phyloP scores from a whole-genome alignment of 1,284 basidiomycete species.

The Agroathelia rolfsii region DNA sequence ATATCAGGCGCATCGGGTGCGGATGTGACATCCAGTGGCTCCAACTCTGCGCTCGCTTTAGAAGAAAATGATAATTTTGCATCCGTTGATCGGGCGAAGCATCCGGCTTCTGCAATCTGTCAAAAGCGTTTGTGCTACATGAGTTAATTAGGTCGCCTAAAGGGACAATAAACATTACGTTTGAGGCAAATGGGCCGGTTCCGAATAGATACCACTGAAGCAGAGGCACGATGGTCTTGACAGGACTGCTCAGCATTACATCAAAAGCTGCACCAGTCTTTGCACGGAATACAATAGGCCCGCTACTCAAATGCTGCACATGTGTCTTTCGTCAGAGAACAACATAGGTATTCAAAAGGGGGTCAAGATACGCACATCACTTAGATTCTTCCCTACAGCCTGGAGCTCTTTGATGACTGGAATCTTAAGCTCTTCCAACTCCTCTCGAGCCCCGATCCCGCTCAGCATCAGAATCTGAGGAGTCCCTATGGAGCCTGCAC shows the following conservation, averaged over 20 bases:
- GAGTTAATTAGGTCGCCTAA: no score
- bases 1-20: no score
- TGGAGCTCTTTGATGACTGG: constrained; percentile 25
- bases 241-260: constrained; percentile 21
- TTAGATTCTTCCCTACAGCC: constrained; percentile 33
- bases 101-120: no score
- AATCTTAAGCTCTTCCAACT: constrained; percentile 28
- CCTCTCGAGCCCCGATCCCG: constrained; percentile 31
- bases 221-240: constrained; percentile 17
- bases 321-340: not conserved
- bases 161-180: no score
- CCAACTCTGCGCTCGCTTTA: no score
- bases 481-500: constrained; percentile 32
- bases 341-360: no score
- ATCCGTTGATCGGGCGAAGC: no score
- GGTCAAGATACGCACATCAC: constrained; percentile 29
- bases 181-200: constrained; percentile 20
- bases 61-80: no score
- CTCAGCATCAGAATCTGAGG: constrained; percentile 39
- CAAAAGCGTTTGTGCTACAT: no score
- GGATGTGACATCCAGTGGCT: no score
- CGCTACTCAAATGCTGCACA: constrained; percentile 20
- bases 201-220: constrained; percentile 22
- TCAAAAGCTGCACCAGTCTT: constrained; percentile 22
- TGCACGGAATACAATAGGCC: constrained; percentile 19